A percentile compares a stretch with the other conserved stretches of the same genome.
Evolutionary conservation across 768 basidiomycete genomes (phyloP).

Genomic region (Kwoniella bestiolae): DNA sequence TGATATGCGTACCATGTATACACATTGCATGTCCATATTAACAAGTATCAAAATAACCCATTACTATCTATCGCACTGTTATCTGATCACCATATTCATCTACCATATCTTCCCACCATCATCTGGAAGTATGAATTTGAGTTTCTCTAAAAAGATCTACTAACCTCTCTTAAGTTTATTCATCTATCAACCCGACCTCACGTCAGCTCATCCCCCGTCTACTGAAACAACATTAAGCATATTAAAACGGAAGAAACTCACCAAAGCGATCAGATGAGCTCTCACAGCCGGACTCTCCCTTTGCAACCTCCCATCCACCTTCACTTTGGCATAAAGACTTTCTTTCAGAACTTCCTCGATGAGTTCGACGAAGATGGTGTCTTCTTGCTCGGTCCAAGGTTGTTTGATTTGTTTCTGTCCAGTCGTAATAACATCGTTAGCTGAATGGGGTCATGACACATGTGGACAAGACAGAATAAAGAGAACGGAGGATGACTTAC

Average conservation of each 20-base stretch:
- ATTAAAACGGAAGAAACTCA: constrained; percentile 27
- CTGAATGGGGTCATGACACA: neutral
- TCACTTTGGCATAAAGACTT: constrained; percentile 28
- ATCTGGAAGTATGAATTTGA: no score
- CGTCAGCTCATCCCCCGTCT: constrained; percentile 12
- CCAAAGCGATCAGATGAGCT: constrained; percentile 33
- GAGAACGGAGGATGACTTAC: neutral
- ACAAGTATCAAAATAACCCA: no score
- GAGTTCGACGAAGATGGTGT: constrained; percentile 36
- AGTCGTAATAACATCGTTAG: neutral
- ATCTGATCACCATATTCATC: no score
- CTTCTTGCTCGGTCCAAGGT: constrained; percentile 41
- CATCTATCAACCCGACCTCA: constrained; percentile 19
- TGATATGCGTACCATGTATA: neutral
- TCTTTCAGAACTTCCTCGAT: constrained; percentile 16
- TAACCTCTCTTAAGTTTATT: constrained; percentile 29
- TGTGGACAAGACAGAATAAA: neutral
- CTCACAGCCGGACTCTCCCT: constrained; percentile 31
- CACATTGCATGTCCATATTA: neutral
- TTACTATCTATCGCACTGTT: no score
- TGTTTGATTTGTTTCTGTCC: constrained; percentile 11
- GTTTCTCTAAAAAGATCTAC: no score
- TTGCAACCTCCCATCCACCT: constrained; percentile 34
- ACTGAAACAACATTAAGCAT: no score
- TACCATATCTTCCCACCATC: no score